Evolutionary conservation across 371 early-diverging fungal species (phyloP), one percentile per base, ranked within the genome.

Genomic region (Mucor plumbeus): DNA sequence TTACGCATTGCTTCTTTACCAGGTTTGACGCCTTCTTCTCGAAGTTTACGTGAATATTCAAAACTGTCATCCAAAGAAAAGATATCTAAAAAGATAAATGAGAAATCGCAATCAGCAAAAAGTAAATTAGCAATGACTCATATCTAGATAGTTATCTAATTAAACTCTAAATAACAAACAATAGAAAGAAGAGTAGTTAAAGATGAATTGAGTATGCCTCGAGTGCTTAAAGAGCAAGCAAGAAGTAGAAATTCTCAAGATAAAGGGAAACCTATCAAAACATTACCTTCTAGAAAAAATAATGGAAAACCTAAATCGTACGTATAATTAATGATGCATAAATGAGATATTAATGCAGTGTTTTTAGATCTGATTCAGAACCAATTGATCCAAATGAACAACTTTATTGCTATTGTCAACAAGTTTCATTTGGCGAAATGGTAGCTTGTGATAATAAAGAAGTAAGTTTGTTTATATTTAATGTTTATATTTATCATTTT

Each of bases 351-450:
- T n/a, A 47, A 47, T 47, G 47, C 36, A 57, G 3, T 8, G 47
- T 21, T 1, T 19, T 48, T 60, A 63, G 48, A 13, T 70, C 74
- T 62, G 34, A 67, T 65, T 65, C 83, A 35, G 97, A 95, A 47
- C 87, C 92, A 1, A 91, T 96, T 67, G 98, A 98, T 79, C 97
- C 98, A 6, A 94, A 96, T 73, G 98, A 98, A 77, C 97, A 95
- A 17, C 84, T 89, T 2, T 98, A 98, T 76, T 98, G 99, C 72
- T 92, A 93, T 64, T 98, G 99, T 63, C 88, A 93, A 60, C 94
- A 96, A 75, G 95, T 98, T 11, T 96, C 97, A 15, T 97, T 88
- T 75, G 99, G 99, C 10, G 95, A 96, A 63, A 98, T 98, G 99
- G 93, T 98, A 61, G 99, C 92, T 21, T 98, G 98, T 73, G 98